Percentiles rank a stretch among this genome's conserved stretches.
Evolutionary conservation across 2,329 filamentous ascomycete genomes (phyloP).

Genomic region (Sarocladium strictum): DNA sequence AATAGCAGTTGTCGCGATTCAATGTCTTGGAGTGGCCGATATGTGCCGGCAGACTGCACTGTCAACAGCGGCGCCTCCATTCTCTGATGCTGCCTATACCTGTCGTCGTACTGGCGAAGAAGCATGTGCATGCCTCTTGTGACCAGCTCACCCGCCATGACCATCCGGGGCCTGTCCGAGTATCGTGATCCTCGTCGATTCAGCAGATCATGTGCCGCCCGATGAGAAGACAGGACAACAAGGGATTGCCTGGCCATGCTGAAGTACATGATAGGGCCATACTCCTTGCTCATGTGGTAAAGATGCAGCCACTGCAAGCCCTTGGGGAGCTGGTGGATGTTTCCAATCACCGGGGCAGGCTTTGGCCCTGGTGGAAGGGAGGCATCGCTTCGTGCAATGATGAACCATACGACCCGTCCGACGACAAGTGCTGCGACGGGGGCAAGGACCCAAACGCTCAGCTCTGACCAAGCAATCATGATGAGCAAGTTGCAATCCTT

Average conservation of each 20-base stretch:
- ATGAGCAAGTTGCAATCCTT: not conserved
- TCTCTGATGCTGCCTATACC: constrained; percentile 31
- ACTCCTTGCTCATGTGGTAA: constrained; percentile 13
- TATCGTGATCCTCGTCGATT: constrained; percentile 14
- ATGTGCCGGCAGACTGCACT: constrained; percentile 23
- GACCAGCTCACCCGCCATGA: constrained; percentile 40
- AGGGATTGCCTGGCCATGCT: constrained; percentile 17
- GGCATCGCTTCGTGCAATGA: not conserved
- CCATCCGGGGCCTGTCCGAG: constrained; percentile 28
- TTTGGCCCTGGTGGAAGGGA: constrained; percentile 25
- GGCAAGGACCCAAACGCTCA: not conserved
- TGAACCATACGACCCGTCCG: not conserved
- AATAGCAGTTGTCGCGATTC: constrained; percentile 38
- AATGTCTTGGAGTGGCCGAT: constrained; percentile 36
- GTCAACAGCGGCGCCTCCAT: constrained; percentile 30
- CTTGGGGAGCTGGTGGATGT: constrained; percentile 20
- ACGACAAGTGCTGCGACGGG: not conserved
- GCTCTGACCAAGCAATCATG: not conserved
- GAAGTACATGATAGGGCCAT: constrained; percentile 18
- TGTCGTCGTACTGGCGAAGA: constrained; percentile 33
- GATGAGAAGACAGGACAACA: constrained; percentile 16
- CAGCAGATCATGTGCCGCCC: constrained; percentile 18
- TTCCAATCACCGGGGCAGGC: constrained; percentile 17
- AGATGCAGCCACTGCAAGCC: constrained; percentile 30
- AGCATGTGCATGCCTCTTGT: constrained; percentile 31